Conservation (phyloP, 345 rosid species). For the Eucalyptus sp. region DNA sequence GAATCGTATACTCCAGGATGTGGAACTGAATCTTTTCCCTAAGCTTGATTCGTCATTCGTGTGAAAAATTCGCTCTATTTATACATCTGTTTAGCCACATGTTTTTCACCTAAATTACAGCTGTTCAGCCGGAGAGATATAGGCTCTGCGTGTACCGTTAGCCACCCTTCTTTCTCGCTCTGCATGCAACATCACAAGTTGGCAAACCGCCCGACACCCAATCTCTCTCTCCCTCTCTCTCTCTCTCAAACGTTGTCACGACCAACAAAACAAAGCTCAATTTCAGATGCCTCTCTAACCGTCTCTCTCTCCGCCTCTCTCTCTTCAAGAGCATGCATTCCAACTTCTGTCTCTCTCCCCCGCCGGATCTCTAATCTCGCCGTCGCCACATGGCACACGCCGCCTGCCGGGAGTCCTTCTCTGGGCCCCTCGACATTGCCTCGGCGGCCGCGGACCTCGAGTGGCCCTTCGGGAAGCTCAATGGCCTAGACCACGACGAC, state of each 20-base stretch:
- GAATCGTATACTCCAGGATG: not conserved
- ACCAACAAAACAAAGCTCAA: not conserved
- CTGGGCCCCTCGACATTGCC: slow-evolving; percentile 20
- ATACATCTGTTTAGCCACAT: not conserved
- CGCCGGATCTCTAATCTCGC: slow-evolving; percentile 21
- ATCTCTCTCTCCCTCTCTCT: not conserved
- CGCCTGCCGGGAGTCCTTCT: slow-evolving; percentile 35
- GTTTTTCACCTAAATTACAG: not conserved
- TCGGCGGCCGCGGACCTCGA: slow-evolving; percentile 25
- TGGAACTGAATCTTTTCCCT: not conserved
- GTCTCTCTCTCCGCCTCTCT: not conserved
- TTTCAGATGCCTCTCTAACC: not conserved
- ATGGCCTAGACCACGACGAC: slow-evolving; percentile 48
- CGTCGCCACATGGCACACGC: slow-evolving; percentile 2
- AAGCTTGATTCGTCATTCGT: not conserved
- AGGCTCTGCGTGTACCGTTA: not conserved
- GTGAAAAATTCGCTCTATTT: not conserved
- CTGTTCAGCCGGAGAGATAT: not conserved
- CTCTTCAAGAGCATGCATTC: slow-evolving; percentile 7
- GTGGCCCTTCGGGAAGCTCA: slow-evolving; percentile 66
- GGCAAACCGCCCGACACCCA: not conserved
- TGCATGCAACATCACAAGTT: not conserved
- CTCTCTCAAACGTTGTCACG: not conserved
- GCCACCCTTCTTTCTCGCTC: not conserved
- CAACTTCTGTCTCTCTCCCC: slow-evolving; percentile 20